A percentile compares a stretch with the other conserved stretches of the same genome.
phyloP scores from a whole-genome alignment of 2,329 filamentous ascomycete genomes.

The Trichothecium roseum region DNA sequence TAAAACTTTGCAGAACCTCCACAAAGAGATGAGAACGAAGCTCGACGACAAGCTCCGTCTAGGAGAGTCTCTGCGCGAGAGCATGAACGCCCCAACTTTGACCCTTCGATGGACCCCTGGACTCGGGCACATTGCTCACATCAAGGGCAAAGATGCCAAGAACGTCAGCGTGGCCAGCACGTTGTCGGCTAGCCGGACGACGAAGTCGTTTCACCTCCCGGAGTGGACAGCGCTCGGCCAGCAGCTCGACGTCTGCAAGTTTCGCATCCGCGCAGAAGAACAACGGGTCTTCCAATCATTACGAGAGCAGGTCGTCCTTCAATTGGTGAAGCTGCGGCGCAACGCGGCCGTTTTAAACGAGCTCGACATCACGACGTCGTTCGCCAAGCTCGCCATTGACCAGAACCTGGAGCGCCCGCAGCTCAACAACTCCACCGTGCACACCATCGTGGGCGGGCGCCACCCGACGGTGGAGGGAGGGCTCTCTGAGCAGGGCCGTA shows the following conservation, averaged over 20 bases:
- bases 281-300: constrained; percentile 66
- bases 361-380: constrained; percentile 80
- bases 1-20: constrained; percentile 51
- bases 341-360: constrained; percentile 91
- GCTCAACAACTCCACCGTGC: constrained; percentile 52
- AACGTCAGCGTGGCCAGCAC: constrained; percentile 20
- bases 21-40: constrained; percentile 54
- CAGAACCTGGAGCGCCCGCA: constrained; percentile 64
- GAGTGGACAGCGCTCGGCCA: constrained; percentile 79
- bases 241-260: constrained; percentile 64
- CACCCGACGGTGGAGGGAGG: constrained; percentile 89
- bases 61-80: constrained; percentile 47
- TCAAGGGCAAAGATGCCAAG: constrained; percentile 67
- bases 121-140: constrained; percentile 81
- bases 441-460: constrained; percentile 74
- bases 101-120: constrained; percentile 79
- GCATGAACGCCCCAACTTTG: constrained; percentile 53
- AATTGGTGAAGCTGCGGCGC: constrained; percentile 74
- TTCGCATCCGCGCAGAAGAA: constrained; percentile 76
- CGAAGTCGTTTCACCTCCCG: constrained; percentile 71
- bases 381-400: constrained; percentile 68
- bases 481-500: constrained; percentile 66
- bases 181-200: constrained; percentile 72
- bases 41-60: constrained; percentile 49
- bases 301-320: constrained; percentile 65